Evolutionary conservation across 352 stramenopile species (phyloP).

Genomic region (Phytopythium boreale): DNA sequence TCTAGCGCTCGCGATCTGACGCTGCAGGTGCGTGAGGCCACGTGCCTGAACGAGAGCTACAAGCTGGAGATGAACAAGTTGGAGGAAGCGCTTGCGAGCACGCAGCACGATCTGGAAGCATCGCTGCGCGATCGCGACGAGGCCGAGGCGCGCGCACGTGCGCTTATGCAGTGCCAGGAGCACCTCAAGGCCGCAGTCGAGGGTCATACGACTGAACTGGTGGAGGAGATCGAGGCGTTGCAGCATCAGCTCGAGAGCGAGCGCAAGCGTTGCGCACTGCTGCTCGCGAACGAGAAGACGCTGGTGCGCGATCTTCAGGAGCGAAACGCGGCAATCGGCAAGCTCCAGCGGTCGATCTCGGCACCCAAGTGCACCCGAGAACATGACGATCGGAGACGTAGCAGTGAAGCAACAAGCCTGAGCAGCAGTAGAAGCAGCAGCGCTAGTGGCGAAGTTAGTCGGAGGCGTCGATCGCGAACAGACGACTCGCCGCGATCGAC

Average conservation of each 20-base stretch:
- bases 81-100: constrained; percentile 29
- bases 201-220: constrained; percentile 54
- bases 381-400: background rate
- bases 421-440: constrained; percentile 18
- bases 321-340: constrained; percentile 46
- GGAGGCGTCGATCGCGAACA: background rate
- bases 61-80: constrained; percentile 50
- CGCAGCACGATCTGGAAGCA: constrained; percentile 39
- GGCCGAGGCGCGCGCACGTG: constrained; percentile 47
- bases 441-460: background rate
- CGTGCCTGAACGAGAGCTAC: constrained; percentile 51
- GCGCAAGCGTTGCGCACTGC: constrained; percentile 55
- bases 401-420: constrained; percentile 4
- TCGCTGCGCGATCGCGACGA: constrained; percentile 54
- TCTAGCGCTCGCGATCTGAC: constrained; percentile 34
- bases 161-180: constrained; percentile 58
- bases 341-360: constrained; percentile 46
- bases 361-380: background rate
- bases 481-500: background rate
- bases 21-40: constrained; percentile 33
- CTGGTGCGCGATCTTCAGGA: constrained; percentile 70
- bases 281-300: constrained; percentile 67
- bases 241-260: constrained; percentile 67
- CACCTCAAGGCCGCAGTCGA: constrained; percentile 64
- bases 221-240: constrained; percentile 66